These are phyloP conservation scores for Teunomyces pallodes DNA, from an alignment of 805 yeast species.

Conservation along the genomic window DNA sequence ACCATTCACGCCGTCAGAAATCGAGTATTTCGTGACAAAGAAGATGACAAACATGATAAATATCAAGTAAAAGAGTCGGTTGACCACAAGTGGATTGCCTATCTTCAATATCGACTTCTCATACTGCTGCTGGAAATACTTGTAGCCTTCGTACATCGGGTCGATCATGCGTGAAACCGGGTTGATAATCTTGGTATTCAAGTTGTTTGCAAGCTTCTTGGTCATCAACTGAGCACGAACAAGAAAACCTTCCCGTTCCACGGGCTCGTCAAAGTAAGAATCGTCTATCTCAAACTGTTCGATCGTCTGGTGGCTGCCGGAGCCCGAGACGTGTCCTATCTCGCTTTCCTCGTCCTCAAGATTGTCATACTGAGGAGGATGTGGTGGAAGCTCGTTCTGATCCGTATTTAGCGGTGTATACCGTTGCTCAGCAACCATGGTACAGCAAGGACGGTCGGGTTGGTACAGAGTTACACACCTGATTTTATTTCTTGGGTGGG, in stretches of 20 bases:
- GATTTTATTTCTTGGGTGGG: neutral
- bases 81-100: constrained; percentile 86
- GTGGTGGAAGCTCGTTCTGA: constrained; percentile 7
- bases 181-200: constrained; percentile 35
- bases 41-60: constrained; percentile 60
- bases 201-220: constrained; percentile 31
- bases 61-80: constrained; percentile 69
- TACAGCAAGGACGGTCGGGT: neutral
- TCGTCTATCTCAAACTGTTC: constrained; percentile 41
- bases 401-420: neutral
- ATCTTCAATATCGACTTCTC: constrained; percentile 59
- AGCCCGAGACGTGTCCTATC: neutral
- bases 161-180: constrained; percentile 48
- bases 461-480: too few relatives aligned
- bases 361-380: constrained; percentile 11
- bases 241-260: constrained; percentile 22
- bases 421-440: constrained; percentile 3
- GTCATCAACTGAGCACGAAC: constrained; percentile 38
- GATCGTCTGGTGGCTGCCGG: constrained; percentile 9
- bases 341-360: constrained; percentile 3
- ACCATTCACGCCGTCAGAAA: constrained; percentile 38
- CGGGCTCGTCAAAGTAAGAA: constrained; percentile 14
- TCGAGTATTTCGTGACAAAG: constrained; percentile 56
- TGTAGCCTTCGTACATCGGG: constrained; percentile 51
- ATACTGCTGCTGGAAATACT: constrained; percentile 39